A percentile compares a stretch with the other conserved stretches of the same genome.
phyloP scores from a whole-genome alignment of 371 early-diverging fungal species.

The Rhizopus delemar region DNA sequence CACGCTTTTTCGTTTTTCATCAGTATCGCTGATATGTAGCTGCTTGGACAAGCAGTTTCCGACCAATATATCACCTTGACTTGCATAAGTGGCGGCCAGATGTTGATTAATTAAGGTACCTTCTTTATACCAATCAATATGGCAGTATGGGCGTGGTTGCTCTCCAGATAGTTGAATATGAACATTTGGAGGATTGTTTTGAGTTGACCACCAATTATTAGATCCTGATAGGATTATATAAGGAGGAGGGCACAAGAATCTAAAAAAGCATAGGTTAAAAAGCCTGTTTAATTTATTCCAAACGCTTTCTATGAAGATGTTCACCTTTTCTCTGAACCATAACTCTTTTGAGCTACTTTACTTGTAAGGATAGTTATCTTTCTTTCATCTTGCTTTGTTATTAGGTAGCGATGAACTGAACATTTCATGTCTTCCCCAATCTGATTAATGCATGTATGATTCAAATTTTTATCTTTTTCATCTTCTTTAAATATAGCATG shows the following conservation, averaged over 20 bases:
- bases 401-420: slow-evolving; percentile 46
- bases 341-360: slow-evolving; percentile 85
- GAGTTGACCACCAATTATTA: slow-evolving; percentile 43
- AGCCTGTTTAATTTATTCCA: slow-evolving; percentile 30
- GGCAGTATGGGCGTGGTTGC: slow-evolving; percentile 39
- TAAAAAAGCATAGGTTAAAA: slow-evolving; percentile 1
- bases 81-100: not conserved
- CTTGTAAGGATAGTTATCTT: slow-evolving; percentile 73
- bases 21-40: slow-evolving; percentile 80
- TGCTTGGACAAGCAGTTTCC: slow-evolving; percentile 83
- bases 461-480: too few species aligned
- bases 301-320: too few species aligned
- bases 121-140: slow-evolving; percentile 46
- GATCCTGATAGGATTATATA: slow-evolving; percentile 74
- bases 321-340: slow-evolving; percentile 80
- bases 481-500: too few species aligned
- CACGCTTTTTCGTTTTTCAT: slow-evolving; percentile 79
- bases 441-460: too few species aligned
- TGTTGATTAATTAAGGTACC: slow-evolving; percentile 18
- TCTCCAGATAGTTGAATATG: slow-evolving; percentile 50
- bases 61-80: slow-evolving; percentile 38
- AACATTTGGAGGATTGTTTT: slow-evolving; percentile 30
- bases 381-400: slow-evolving; percentile 58
- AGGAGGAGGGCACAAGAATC: slow-evolving; percentile 80
- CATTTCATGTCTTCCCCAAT: slow-evolving; percentile 13